phyloP scores from a whole-genome alignment of 2,329 filamentous ascomycete species.

The Didymella pomorum region DNA sequence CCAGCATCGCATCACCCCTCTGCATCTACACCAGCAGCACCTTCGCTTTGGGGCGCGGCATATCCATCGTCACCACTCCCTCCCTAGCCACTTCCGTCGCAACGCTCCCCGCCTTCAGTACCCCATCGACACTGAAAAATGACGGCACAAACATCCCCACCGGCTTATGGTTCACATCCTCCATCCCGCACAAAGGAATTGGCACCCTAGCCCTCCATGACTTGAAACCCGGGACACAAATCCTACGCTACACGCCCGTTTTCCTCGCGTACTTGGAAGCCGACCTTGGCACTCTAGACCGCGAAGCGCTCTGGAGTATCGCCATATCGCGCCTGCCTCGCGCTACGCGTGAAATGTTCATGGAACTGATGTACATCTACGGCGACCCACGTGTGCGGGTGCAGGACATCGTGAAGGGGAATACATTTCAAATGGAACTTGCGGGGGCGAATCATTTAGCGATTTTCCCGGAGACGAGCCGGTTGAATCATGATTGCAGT shows the following conservation, averaged over 20 bases:
- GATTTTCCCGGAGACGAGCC: slow-evolving; percentile 51
- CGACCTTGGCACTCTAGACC: slow-evolving; percentile 36
- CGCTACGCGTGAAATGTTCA: slow-evolving; percentile 25
- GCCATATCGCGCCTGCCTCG: slow-evolving; percentile 41
- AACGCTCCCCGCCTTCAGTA: slow-evolving; percentile 35
- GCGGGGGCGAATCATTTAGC: slow-evolving; percentile 43
- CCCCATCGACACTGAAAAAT: slow-evolving; percentile 16
- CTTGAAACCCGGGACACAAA: slow-evolving; percentile 32
- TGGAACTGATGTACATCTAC: slow-evolving; percentile 39
- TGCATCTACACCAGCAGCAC: slow-evolving; percentile 43
- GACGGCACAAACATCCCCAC: slow-evolving; percentile 33
- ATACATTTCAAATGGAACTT: slow-evolving; percentile 44
- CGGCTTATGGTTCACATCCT: slow-evolving; percentile 28
- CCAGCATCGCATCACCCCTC: slow-evolving; percentile 25
- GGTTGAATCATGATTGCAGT: slow-evolving; percentile 54
- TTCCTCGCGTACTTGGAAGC: slow-evolving; percentile 43
- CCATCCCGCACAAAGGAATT: slow-evolving; percentile 42
- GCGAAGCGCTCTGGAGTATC: slow-evolving; percentile 38
- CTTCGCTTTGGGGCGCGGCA: slow-evolving; percentile 42
- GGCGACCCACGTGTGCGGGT: slow-evolving; percentile 34
- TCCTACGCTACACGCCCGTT: slow-evolving; percentile 44
- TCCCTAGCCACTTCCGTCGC: slow-evolving; percentile 33
- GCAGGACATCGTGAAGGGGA: slow-evolving; percentile 49
- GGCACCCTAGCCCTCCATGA: slow-evolving; percentile 40
- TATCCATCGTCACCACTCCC: slow-evolving; percentile 48